A percentile compares a stretch with the other conserved stretches of the same genome.
Conservation (phyloP, 345 rosid species). For the Kandelia obovata region DNA sequence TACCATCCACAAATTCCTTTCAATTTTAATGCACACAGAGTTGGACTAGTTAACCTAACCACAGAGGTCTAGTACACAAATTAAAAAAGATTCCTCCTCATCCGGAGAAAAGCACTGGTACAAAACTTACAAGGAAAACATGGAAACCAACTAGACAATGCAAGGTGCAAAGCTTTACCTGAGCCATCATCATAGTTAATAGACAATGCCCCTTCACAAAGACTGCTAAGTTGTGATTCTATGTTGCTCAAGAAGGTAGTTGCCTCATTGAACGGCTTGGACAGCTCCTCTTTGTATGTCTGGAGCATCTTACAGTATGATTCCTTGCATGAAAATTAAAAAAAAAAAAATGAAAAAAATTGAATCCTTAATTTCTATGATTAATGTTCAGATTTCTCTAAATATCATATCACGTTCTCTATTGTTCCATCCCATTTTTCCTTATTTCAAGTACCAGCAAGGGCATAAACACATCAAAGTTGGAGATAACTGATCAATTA, state of each 20-base stretch:
- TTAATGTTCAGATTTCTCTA: not conserved
- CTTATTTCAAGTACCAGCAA: constrained; percentile 9
- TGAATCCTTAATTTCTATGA: too few relatives aligned
- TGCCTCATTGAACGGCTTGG: constrained; percentile 61
- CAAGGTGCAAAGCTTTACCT: constrained; percentile 29
- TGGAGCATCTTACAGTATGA: constrained; percentile 57
- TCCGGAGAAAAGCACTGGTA: too few relatives aligned
- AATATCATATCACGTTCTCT: not conserved
- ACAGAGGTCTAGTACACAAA: not conserved
- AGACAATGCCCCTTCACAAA: constrained; percentile 40
- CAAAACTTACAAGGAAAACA: not conserved
- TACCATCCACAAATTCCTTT: not conserved
- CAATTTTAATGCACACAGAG: constrained; percentile 5
- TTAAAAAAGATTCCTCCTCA: too few relatives aligned
- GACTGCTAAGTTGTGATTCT: constrained; percentile 54
- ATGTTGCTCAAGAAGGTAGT: constrained; percentile 51
- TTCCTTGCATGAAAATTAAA: constrained; percentile 35
- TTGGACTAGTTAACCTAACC: not conserved
- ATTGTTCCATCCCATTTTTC: not conserved
- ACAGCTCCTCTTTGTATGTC: constrained; percentile 57
- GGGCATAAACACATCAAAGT: not conserved
- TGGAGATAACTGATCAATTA: not conserved
- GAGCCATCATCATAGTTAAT: constrained; percentile 31
- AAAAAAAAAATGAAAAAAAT: not conserved
- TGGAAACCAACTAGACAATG: constrained; percentile 8